A percentile compares a stretch with the other conserved stretches of the same genome.
These are phyloP conservation scores for Clathrospora elynae DNA, from an alignment of 2,329 filamentous ascomycete species.

Conservation along the genomic window DNA sequence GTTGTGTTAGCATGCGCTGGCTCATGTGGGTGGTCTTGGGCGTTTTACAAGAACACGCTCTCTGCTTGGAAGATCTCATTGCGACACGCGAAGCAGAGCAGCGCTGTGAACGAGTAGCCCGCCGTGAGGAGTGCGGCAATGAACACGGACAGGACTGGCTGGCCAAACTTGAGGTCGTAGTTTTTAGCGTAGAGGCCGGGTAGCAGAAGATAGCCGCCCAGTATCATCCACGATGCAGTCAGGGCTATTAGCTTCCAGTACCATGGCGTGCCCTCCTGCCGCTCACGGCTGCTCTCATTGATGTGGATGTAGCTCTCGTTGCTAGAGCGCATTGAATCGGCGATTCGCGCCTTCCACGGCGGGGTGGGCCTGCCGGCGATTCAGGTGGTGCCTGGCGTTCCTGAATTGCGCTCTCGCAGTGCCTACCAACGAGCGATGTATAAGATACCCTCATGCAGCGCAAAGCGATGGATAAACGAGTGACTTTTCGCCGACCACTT, in stretches of 20 bases:
- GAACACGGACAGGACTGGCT: constrained; percentile 51
- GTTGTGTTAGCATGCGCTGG: constrained; percentile 19
- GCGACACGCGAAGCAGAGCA: constrained; percentile 55
- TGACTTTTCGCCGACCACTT: constrained; percentile 12
- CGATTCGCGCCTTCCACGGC: constrained; percentile 23
- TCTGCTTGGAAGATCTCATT: constrained; percentile 56
- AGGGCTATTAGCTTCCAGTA: constrained; percentile 56
- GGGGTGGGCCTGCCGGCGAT: constrained; percentile 25
- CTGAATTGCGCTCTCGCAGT: constrained; percentile 15
- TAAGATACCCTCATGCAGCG: constrained; percentile 23
- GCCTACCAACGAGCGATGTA: constrained; percentile 12
- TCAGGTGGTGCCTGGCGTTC: constrained; percentile 26
- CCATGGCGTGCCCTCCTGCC: constrained; percentile 46
- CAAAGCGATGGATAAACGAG: constrained; percentile 8
- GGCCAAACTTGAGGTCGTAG: constrained; percentile 47
- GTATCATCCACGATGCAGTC: constrained; percentile 54
- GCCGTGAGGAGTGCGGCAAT: constrained; percentile 54
- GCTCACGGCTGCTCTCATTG: constrained; percentile 24
- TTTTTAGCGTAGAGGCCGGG: constrained; percentile 54
- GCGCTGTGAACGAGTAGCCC: constrained; percentile 56
- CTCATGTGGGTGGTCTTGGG: not conserved
- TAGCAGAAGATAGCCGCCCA: constrained; percentile 57
- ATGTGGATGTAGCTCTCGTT: constrained; percentile 42
- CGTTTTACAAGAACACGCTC: constrained; percentile 52
- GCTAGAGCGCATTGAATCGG: constrained; percentile 38